Conservation (phyloP, 345 rosid species). For the Salix viminalis region DNA sequence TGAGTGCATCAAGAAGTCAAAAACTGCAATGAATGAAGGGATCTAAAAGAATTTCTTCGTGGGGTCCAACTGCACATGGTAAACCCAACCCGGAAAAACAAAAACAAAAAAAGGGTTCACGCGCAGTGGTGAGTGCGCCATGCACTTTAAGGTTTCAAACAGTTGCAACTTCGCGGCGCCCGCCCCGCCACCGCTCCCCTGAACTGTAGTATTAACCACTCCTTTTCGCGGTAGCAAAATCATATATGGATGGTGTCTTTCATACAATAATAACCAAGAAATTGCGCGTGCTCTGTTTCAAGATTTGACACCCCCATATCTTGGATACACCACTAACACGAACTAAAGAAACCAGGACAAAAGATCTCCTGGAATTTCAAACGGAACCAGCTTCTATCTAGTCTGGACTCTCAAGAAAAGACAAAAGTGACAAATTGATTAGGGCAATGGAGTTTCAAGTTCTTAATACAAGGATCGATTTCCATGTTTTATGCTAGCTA, state of each 20-base stretch:
- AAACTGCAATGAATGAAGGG: conserved; percentile 10
- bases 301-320: not conserved
- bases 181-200: not conserved
- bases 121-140: conserved; percentile 31
- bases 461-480: no score
- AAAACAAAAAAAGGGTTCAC: conserved; percentile 13
- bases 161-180: conserved; percentile 10
- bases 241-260: not conserved
- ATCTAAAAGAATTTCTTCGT: not conserved
- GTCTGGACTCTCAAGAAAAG: not conserved
- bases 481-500: not conserved
- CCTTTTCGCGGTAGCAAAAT: not conserved
- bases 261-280: not conserved
- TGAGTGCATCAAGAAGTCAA: conserved; percentile 9
- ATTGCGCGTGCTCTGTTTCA: not conserved
- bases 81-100: not conserved
- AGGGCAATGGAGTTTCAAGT: no score
- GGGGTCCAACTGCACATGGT: conserved; percentile 20
- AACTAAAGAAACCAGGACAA: not conserved
- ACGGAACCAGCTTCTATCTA: not conserved
- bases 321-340: conserved; percentile 9
- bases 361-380: not conserved
- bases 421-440: not conserved
- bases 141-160: conserved; percentile 16
- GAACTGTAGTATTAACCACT: not conserved